Base-by-base conservation (phyloP, 805 yeast genomes). In the Komagataella kurtzmanii region DNA sequence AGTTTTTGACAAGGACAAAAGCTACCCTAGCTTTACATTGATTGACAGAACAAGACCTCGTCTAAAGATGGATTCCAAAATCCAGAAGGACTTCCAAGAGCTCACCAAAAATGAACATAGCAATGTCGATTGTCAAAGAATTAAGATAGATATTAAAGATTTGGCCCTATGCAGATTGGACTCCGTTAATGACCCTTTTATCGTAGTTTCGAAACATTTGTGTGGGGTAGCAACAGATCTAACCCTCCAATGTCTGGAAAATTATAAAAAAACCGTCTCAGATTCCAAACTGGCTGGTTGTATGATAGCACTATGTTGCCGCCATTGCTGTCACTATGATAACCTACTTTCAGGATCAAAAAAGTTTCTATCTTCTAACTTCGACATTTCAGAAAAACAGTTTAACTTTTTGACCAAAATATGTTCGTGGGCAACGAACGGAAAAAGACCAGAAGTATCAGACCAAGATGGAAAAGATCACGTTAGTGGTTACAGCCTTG, bases 151-250 rank as follows among this genome's bases (percentile, higher is more conserved):
- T 62, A 90, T 89, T 53, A 87, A 87, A 64, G 96, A 89, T 59
- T 62, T 89, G 44, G 71, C 80, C 17, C 54, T 80, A 1, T 59
- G 61, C 18, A 59, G 56, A 1, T 59, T 67, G 43, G 55, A 57
- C 17, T 23, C 52, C 4, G 48, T 49, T 43, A 43, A 51, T 6
- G 19, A 52, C 1, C 56, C 55, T 36, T 14, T 44, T 24, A 43
- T 24, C 23, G 24, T 17, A 3, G 78, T 89, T 2, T 88, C 96
- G 3, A 89, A 89, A 63, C 97, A 89, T 67, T 67, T 90, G 43
- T 89, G 97, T 66, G 97, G 97, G 4, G 95, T 85, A 3, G 97
- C 97, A 1, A 90, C 97, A 0, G 97, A 89, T 63, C 68, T 89
- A 49, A 85, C 97, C 0, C 65, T 90, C 23, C 72, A 80, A 57